Percentiles rank a stretch among this genome's conserved stretches.
phyloP scores from a whole-genome alignment of 257 asterid species.

The Capsicum baccatum region DNA sequence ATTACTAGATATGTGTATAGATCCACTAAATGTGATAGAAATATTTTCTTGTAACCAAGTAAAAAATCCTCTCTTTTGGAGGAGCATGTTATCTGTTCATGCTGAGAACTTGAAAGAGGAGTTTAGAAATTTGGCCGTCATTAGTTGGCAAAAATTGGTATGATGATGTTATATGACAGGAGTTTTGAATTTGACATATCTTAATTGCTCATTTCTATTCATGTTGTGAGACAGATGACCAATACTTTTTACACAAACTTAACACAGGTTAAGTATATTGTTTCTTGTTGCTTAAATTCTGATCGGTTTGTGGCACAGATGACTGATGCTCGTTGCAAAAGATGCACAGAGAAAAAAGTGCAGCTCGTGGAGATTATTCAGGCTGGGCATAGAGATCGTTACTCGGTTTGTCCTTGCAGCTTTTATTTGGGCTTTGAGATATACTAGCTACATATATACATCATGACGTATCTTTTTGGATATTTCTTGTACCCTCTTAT shows the following conservation, averaged over 20 bases:
- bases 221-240: too few relatives aligned
- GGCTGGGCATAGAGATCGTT: constrained; percentile 75
- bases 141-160: background rate
- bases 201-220: too few relatives aligned
- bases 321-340: constrained; percentile 86
- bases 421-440: background rate
- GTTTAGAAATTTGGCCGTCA: constrained; percentile 13
- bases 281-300: constrained; percentile 23
- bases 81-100: constrained; percentile 13
- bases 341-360: constrained; percentile 73
- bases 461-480: background rate
- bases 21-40: background rate
- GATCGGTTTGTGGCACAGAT: constrained; percentile 51
- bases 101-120: background rate
- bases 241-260: too few relatives aligned
- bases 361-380: constrained; percentile 72
- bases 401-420: constrained; percentile 54
- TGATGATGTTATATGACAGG: constrained; percentile 10
- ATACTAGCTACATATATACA: background rate
- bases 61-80: background rate
- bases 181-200: constrained; percentile 10
- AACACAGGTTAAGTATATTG: background rate
- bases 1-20: background rate
- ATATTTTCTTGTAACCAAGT: background rate
- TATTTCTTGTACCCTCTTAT: background rate